phyloP scores from a whole-genome alignment of 2,329 filamentous ascomycete species.

The Penicillium sp. region DNA sequence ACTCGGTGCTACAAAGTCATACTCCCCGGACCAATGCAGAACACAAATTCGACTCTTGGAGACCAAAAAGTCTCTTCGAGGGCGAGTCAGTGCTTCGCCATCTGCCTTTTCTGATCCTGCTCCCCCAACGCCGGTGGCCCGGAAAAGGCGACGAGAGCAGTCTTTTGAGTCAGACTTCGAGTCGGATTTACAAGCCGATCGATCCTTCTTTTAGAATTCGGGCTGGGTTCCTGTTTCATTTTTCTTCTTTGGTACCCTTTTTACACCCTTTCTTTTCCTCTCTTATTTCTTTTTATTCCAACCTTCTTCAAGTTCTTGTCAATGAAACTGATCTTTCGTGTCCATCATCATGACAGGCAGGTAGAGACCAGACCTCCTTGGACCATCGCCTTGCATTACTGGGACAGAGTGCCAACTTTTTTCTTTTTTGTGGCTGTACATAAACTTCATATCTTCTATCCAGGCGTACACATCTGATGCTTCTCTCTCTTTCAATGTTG shows the following conservation, averaged over 20 bases:
- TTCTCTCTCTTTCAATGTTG: too few relatives aligned
- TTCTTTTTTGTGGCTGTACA: too few relatives aligned
- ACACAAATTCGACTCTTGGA: constrained; percentile 34
- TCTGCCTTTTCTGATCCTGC: constrained; percentile 25
- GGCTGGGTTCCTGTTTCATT: not conserved
- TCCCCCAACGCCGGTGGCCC: constrained; percentile 1
- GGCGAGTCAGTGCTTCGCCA: constrained; percentile 17
- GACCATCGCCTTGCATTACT: not conserved
- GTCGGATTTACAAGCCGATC: not conserved
- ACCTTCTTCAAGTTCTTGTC: not conserved
- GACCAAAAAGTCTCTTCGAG: constrained; percentile 16
- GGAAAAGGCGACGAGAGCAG: constrained; percentile 4
- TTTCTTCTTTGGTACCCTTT: not conserved
- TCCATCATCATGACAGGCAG: not conserved
- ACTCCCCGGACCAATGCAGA: constrained; percentile 41
- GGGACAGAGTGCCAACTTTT: not conserved
- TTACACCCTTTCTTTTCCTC: not conserved
- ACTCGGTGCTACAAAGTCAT: constrained; percentile 35
- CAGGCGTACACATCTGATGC: not conserved
- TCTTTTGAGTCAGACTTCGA: not conserved
- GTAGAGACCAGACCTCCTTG: not conserved
- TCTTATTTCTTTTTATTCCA: not conserved
- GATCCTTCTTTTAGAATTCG: not conserved
- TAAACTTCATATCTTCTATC: not conserved
- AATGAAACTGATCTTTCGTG: not conserved